Percentiles rank a stretch among this genome's conserved stretches.
These are phyloP conservation scores for Jacaranda copaia DNA, from an alignment of 257 asterid genomes.

Conservation along the genomic window DNA sequence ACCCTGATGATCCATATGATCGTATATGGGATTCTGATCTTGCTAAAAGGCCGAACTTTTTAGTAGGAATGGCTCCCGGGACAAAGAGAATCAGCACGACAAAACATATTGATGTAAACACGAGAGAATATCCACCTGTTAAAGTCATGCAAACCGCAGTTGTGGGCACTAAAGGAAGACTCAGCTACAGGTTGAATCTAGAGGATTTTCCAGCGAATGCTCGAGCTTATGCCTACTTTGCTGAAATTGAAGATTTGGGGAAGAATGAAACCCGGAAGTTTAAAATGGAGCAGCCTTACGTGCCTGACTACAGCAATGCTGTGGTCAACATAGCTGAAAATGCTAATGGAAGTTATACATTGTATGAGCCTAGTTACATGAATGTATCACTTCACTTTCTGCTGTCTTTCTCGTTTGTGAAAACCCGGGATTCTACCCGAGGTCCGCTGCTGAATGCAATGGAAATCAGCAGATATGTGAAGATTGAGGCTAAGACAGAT, in stretches of 20 bases:
- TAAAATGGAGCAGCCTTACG: slow-evolving; percentile 79
- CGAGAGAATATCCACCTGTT: slow-evolving; percentile 92
- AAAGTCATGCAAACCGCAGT: slow-evolving; percentile 98
- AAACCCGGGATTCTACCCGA: slow-evolving; percentile 76
- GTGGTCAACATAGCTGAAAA: slow-evolving; percentile 95
- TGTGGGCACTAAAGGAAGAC: slow-evolving; percentile 74
- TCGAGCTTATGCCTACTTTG: slow-evolving; percentile 90
- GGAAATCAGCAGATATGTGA: slow-evolving; percentile 82
- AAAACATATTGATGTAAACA: slow-evolving; percentile 60
- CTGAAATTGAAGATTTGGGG: slow-evolving; percentile 82
- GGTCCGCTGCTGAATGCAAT: slow-evolving; percentile 90
- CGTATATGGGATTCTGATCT: slow-evolving; percentile 97
- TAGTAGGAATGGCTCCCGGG: slow-evolving; percentile 92
- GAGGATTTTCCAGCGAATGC: slow-evolving; percentile 96
- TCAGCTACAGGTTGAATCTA: slow-evolving; percentile 80
- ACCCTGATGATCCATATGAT: slow-evolving; percentile 92
- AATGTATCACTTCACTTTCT: slow-evolving; percentile 80
- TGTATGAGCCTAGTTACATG: slow-evolving; percentile 98
- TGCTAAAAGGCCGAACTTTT: slow-evolving; percentile 72
- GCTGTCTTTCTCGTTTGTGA: slow-evolving; percentile 75
- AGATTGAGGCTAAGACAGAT: slow-evolving; percentile 76
- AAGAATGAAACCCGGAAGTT: slow-evolving; percentile 76
- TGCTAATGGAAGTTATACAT: slow-evolving; percentile 88
- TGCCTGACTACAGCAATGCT: slow-evolving; percentile 88
- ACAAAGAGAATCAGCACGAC: slow-evolving; percentile 82